These are phyloP conservation scores for Candida neerlandica DNA, from an alignment of 1,139 yeast species.

Conservation along the genomic window DNA sequence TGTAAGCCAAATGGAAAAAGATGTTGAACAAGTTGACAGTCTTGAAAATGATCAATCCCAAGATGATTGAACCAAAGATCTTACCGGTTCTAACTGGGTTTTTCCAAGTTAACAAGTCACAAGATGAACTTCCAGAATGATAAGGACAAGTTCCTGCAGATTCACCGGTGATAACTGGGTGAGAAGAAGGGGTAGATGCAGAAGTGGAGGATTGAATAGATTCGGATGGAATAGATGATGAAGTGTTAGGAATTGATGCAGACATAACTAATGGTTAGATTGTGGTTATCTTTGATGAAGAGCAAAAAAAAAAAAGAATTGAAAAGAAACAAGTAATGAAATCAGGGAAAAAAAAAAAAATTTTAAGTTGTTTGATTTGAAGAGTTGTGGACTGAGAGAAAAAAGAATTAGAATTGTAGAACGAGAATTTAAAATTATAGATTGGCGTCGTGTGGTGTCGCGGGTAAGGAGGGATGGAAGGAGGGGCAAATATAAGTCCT, in stretches of 20 bases:
- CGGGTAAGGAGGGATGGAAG: no score
- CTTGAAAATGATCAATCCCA: conserved; percentile 63
- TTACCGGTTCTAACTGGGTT: conserved; percentile 80
- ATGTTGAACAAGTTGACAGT: conserved; percentile 70
- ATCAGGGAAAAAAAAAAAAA: background rate
- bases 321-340: background rate
- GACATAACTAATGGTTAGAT: conserved; percentile 1
- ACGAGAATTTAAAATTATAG: background rate
- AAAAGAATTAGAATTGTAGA: background rate
- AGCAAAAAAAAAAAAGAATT: background rate
- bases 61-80: conserved; percentile 67
- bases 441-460: background rate
- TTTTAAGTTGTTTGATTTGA: background rate
- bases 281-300: background rate
- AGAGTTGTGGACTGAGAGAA: background rate
- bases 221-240: background rate
- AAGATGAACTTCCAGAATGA: background rate
- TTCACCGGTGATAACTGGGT: background rate
- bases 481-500: no score
- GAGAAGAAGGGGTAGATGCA: conserved; percentile 1
- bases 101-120: conserved; percentile 71
- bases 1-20: conserved; percentile 56
- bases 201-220: background rate
- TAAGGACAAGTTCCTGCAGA: background rate
- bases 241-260: conserved; percentile 5